Evolutionary conservation across 2,329 filamentous ascomycete species (phyloP), one percentile per base, ranked within the genome.

Genomic region (Hortaea werneckii): DNA sequence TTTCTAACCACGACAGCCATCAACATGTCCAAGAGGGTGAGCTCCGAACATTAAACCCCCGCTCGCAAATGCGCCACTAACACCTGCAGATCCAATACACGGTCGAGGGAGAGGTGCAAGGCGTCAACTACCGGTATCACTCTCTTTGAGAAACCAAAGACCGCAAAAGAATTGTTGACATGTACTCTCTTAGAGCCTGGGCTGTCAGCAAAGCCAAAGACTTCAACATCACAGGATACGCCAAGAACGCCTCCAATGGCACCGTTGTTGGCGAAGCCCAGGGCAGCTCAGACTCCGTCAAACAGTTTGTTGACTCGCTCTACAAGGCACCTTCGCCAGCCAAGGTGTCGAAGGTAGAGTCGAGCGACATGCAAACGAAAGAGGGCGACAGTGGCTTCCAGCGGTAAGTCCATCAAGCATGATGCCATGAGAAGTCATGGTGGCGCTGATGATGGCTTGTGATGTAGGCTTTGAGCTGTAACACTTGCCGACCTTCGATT

Each of bases 231-330:
- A 74, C 70, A n/a, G 71, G 71, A 40, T 67, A 58, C 43, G 71
- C 73, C 5, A 64, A 65, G 44, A 74, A 74, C 51, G 65, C 60
- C 5, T 65, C 62, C 8, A 69, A 74, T 50, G 71, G 71, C 37
- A 66, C 61, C 34, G 40, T 6, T 40, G 80, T 87, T 60, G 90
- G 90, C 27, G 89, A 95, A 67, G 88, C 83, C 5, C 90, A 96
- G 63, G 89, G 87, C 29, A 72, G 77, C 1, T 73, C 80, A 1
- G 74, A 79, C 0, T 67, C 75, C 2, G 63, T 96, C 27, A 67
- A 79, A 43, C 76, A 79, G 45, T 83, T 95, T 53, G 68, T 94
- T 32, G 78, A 83, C 54, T 80, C 87, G 51, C 69, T 95, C 40
- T 76, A 87, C 58, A 75, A 79, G 43, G 90, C 90, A 0, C 89